These are phyloP conservation scores for Plasmodium fragile DNA, from an alignment of 169 alveolate species.

Conservation along the genomic window DNA sequence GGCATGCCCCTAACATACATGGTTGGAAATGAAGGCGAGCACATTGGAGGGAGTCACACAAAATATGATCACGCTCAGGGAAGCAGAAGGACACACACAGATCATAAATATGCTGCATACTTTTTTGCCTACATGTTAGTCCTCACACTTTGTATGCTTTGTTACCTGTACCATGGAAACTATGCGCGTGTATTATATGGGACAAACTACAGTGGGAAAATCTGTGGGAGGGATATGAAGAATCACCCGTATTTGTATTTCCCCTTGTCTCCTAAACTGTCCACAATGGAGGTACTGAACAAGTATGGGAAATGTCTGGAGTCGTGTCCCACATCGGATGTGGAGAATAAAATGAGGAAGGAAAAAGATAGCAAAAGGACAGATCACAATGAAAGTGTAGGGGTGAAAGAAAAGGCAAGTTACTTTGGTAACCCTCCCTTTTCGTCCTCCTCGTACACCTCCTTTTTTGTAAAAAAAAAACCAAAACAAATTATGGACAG, in stretches of 20 bases:
- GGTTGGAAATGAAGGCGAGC: conserved; percentile 2
- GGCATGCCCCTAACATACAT: conserved; percentile 49
- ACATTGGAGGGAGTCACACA: not conserved
- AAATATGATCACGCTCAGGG: not conserved
- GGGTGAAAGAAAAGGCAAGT: not conserved
- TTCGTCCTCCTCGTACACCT: not conserved
- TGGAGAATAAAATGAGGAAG: not conserved
- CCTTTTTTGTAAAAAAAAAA: conserved; percentile 19
- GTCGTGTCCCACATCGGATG: conserved; percentile 52
- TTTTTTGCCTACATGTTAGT: conserved; percentile 4
- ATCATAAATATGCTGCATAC: conserved; percentile 12
- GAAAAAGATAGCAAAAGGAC: not conserved
- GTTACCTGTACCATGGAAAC: conserved; percentile 46
- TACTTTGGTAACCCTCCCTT: conserved; percentile 14
- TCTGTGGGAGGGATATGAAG: conserved; percentile 37
- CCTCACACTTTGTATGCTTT: conserved; percentile 5
- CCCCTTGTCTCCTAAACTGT: conserved; percentile 48
- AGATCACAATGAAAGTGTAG: not conserved
- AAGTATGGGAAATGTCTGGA: conserved; percentile 53
- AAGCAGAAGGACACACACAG: conserved; percentile 20
- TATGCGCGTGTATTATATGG: conserved; percentile 57
- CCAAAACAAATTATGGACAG: conserved; percentile 13
- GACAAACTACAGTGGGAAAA: conserved; percentile 53
- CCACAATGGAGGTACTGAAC: conserved; percentile 31
- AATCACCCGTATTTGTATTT: conserved; percentile 32